Conservation (phyloP, 2,329 filamentous ascomycete genomes). For the Cytospora schulzeri region DNA sequence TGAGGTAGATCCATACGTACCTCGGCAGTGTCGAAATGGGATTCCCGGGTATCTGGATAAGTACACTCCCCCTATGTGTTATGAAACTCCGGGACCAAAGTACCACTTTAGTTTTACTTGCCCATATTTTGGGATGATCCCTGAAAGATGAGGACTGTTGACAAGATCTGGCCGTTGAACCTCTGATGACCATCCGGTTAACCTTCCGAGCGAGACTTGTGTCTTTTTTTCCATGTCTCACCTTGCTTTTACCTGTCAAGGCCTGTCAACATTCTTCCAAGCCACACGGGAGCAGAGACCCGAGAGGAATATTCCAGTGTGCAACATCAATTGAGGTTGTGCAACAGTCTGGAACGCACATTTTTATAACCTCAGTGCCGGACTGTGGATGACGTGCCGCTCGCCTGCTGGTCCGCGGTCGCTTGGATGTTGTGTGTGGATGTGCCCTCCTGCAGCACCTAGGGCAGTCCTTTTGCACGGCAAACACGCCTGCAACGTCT, state of each 20-base stretch:
- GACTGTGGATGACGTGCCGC: constrained; percentile 24
- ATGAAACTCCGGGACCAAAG: background rate
- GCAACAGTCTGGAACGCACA: constrained; percentile 23
- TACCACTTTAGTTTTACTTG: background rate
- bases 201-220: background rate
- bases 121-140: constrained; percentile 10
- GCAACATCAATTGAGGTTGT: background rate
- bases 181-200: background rate
- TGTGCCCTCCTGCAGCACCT: constrained; percentile 9
- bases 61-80: background rate
- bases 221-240: constrained; percentile 23
- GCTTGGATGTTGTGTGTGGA: constrained; percentile 1
- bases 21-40: background rate
- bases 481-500: background rate
- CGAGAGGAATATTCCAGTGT: background rate
- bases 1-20: background rate
- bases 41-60: background rate
- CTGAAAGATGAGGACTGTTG: constrained; percentile 1
- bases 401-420: constrained; percentile 18
- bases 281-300: background rate
- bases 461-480: constrained; percentile 19
- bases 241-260: too few species aligned
- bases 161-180: background rate
- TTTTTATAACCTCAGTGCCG: constrained; percentile 17
- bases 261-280: constrained; percentile 9